Evolutionary conservation across 2,329 filamentous ascomycete genomes (phyloP).

Genomic region (Raffaelea albimanens): DNA sequence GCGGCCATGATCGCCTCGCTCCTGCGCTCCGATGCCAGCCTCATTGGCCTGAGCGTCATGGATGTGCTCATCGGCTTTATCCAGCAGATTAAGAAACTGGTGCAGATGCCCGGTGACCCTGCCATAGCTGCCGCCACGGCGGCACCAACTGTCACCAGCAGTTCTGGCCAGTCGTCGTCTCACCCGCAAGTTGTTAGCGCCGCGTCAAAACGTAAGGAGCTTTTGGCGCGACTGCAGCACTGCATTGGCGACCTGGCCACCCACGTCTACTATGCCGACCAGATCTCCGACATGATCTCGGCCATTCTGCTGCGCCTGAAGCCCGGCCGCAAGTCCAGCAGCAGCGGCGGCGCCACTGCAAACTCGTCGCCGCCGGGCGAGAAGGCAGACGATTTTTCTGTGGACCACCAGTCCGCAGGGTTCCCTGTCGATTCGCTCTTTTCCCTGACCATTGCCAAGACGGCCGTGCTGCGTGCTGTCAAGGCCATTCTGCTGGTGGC

Average conservation of each 20-base stretch:
- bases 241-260: conserved; percentile 89
- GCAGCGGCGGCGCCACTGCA: conserved; percentile 22
- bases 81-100: conserved; percentile 68
- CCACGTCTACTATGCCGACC: conserved; percentile 94
- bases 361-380: conserved; percentile 36
- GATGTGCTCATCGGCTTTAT: conserved; percentile 81
- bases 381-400: conserved; percentile 36
- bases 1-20: conserved; percentile 73
- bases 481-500: conserved; percentile 76
- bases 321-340: conserved; percentile 33
- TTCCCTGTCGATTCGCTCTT: conserved; percentile 42
- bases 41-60: conserved; percentile 94
- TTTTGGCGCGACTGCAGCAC: conserved; percentile 63
- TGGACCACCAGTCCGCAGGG: conserved; percentile 34
- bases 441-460: conserved; percentile 43
- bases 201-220: conserved; percentile 45
- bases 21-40: conserved; percentile 78
- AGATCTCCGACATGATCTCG: conserved; percentile 88
- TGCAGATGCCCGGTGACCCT: conserved; percentile 50
- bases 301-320: conserved; percentile 72
- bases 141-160: not conserved
- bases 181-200: conserved; percentile 23
- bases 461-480: conserved; percentile 65
- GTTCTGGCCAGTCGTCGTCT: conserved; percentile 10
- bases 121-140: conserved; percentile 11